A percentile compares a stretch with the other conserved stretches of the same genome.
phyloP scores from a whole-genome alignment of 495 filamentous ascomycete genomes.

The Elasticomyces elasticus region DNA sequence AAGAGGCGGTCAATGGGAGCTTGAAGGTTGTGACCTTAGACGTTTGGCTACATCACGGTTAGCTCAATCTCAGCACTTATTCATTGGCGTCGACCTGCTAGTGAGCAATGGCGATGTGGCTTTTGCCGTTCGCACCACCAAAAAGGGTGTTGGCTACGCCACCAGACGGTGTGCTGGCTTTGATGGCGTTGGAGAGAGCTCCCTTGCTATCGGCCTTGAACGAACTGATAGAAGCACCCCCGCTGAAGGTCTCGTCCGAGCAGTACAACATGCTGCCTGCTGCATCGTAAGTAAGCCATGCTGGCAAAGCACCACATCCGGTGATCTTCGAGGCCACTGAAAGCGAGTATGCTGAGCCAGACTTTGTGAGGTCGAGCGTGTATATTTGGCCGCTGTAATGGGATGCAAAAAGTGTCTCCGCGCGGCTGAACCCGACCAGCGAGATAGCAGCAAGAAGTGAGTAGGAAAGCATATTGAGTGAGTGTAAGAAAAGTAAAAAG shows the following conservation, averaged over 20 bases:
- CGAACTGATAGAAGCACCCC: not conserved
- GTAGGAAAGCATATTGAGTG: too few relatives aligned
- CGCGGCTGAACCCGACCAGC: not conserved
- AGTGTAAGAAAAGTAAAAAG: too few relatives aligned
- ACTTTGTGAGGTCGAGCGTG: not conserved
- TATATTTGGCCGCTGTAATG: not conserved
- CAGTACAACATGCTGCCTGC: not conserved
- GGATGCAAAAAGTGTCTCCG: not conserved
- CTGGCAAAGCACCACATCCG: not conserved
- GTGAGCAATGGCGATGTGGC: not conserved
- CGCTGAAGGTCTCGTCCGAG: not conserved
- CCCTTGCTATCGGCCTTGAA: not conserved
- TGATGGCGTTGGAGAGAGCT: not conserved
- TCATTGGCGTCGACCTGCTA: not conserved
- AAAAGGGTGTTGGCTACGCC: not conserved
- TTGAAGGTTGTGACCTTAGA: constrained; percentile 17
- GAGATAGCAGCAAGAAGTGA: too few relatives aligned
- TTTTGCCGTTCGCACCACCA: not conserved
- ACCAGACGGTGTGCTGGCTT: not conserved
- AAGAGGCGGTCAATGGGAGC: constrained; percentile 12
- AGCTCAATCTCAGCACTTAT: too few relatives aligned
- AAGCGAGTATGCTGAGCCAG: not conserved
- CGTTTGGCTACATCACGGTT: too few relatives aligned
- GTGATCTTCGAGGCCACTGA: not conserved
- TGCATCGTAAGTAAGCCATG: not conserved